phyloP scores from a whole-genome alignment of 805 yeast genomes.

The Ogataea ganodermae region DNA sequence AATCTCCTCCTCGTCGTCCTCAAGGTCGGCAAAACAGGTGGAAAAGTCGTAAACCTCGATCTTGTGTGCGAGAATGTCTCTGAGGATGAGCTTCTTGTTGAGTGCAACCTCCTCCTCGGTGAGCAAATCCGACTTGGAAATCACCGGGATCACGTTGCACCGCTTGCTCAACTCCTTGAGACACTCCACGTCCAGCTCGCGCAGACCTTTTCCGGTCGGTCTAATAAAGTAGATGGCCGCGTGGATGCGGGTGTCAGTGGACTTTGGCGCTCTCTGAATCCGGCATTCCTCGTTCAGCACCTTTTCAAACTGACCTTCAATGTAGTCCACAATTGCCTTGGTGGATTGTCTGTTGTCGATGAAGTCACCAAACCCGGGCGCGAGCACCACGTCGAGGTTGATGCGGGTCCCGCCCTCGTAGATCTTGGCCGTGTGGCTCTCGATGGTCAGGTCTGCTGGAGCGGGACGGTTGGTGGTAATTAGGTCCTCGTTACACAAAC shows the following conservation, averaged over 20 bases:
- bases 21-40: slow-evolving; percentile 32
- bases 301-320: slow-evolving; percentile 75
- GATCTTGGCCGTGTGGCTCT: slow-evolving; percentile 38
- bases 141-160: slow-evolving; percentile 79
- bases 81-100: slow-evolving; percentile 49
- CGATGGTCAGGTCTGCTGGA: slow-evolving; percentile 30
- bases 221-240: slow-evolving; percentile 81
- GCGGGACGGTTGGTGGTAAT: slow-evolving; percentile 45
- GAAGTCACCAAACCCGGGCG: slow-evolving; percentile 75
- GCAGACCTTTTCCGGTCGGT: slow-evolving; percentile 65
- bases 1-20: slow-evolving; percentile 24
- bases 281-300: slow-evolving; percentile 74
- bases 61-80: slow-evolving; percentile 36
- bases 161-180: slow-evolving; percentile 67
- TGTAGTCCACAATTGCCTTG: slow-evolving; percentile 59
- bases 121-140: slow-evolving; percentile 77
- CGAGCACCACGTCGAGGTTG: slow-evolving; percentile 61
- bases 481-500: slow-evolving; percentile 61
- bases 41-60: slow-evolving; percentile 35
- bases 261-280: slow-evolving; percentile 44
- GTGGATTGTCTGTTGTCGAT: slow-evolving; percentile 65
- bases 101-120: slow-evolving; percentile 51
- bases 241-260: slow-evolving; percentile 73
- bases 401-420: slow-evolving; percentile 48
- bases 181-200: slow-evolving; percentile 68